Percentiles rank a stretch among this genome's conserved stretches.
These are phyloP conservation scores for Cladosporium austrohemisphaericum DNA, from an alignment of 2,329 filamentous ascomycete genomes.

Conservation along the genomic window DNA sequence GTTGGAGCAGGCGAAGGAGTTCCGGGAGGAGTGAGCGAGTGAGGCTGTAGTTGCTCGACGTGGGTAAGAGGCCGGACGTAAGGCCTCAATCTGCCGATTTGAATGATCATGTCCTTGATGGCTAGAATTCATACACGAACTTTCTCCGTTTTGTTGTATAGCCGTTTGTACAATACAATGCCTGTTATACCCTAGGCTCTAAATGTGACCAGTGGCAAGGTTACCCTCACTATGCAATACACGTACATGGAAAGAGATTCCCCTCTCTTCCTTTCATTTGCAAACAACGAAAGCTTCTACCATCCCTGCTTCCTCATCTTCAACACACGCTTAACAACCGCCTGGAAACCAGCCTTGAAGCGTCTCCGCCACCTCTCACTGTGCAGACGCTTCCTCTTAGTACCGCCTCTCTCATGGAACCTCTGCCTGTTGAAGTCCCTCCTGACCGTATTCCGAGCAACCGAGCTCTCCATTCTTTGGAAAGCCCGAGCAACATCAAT, in stretches of 20 bases:
- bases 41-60: background rate
- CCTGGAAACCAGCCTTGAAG: conserved; percentile 67
- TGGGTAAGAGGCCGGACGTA: no score
- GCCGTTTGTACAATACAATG: conserved; percentile 5
- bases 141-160: background rate
- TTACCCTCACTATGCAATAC: conserved; percentile 14
- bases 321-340: conserved; percentile 60
- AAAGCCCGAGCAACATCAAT: conserved; percentile 50
- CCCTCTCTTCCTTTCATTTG: no score
- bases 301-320: conserved; percentile 75
- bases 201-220: background rate
- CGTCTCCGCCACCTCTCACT: conserved; percentile 65
- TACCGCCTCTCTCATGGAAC: conserved; percentile 70
- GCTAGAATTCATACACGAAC: no score
- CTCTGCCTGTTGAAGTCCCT: conserved; percentile 56
- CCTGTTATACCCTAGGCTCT: conserved; percentile 11
- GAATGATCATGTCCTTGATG: no score
- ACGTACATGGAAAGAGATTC: background rate
- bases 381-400: conserved; percentile 72
- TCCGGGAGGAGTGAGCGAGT: conserved; percentile 23
- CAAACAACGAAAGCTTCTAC: no score
- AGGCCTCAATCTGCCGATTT: background rate
- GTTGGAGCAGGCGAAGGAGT: conserved; percentile 35
- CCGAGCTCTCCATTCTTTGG: conserved; percentile 41
- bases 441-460: conserved; percentile 56